Evolutionary conservation across 2,329 filamentous ascomycete genomes (phyloP), one percentile per base, ranked within the genome.

Genomic region (Sclerotinia sclerotiorum): DNA sequence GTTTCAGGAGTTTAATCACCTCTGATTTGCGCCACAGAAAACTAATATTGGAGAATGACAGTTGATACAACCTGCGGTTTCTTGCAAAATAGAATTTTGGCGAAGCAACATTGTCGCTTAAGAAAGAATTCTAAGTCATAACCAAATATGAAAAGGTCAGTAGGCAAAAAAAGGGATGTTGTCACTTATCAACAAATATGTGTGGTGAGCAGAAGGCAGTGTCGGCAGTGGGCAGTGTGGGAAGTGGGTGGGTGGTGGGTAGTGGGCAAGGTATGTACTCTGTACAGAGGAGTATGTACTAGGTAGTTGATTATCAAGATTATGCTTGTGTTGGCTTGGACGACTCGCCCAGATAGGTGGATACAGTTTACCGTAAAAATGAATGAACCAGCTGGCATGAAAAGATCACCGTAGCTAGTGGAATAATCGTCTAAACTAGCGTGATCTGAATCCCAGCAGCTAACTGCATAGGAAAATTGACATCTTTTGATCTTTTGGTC

Each of bases 91-190:
- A 65, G 68, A 68, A 69, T 72, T 73, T 70, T 72, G 72, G 69
- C 67, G 72, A 73, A 75, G 72, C 74, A 77, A 76, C 77, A 78
- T 78, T 65, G 71, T 78, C 76, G 75, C 76, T 72, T 71, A 49
- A 44, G 54, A 52, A 57, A 42, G 29, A 29, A 55, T 64, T 51
- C 64, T 70, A 74, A 68, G 68, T 74, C 72, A 73, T 72, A 71
- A 48, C 74, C 73, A 70, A 54, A 66, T 10, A 51, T 49, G 46
- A 63, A 51, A 39, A 42, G 46, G 32, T 27, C 7, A n/a, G 15
- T 19, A 27, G n/a, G 46, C 15, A 67, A n/a, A 67, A 42, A n/a
- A 24, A 35, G 17, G 35, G 39, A 19, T 27, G 54, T 27, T 39
- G 17, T 39, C 29, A 49, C 21, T 27, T 48, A 24, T 60, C 46